Conservation (phyloP, 345 rosid genomes). For the Psidium guajava region DNA sequence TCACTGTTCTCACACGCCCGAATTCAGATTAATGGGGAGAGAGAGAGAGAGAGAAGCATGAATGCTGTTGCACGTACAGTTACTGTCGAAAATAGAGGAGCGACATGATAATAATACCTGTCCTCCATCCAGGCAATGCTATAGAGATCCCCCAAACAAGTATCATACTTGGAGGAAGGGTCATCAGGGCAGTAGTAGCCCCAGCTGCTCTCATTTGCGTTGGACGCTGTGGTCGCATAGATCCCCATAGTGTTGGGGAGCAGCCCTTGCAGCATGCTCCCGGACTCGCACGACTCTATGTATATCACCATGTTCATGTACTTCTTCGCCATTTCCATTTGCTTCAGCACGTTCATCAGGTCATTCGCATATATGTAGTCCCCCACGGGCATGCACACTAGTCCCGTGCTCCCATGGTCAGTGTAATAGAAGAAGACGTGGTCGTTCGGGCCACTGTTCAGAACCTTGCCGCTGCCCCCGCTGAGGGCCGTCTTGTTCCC, state of each 20-base stretch:
- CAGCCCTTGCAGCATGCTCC: constrained; percentile 56
- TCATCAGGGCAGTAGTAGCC: constrained; percentile 36
- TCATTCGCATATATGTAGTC: constrained; percentile 21
- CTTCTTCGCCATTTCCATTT: constrained; percentile 19
- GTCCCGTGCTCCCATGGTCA: constrained; percentile 50
- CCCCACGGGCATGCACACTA: constrained; percentile 27
- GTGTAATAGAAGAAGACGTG: constrained; percentile 41
- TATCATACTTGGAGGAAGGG: constrained; percentile 6
- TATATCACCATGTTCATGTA: constrained; percentile 55
- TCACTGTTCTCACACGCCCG: constrained; percentile 21
- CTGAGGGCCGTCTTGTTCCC: constrained; percentile 37
- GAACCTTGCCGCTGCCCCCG: constrained; percentile 60
- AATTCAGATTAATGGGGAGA: background rate
- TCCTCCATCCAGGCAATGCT: constrained; percentile 84
- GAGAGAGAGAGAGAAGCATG: background rate
- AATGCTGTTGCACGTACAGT: background rate
- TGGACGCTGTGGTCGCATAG: constrained; percentile 51
- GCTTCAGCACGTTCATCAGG: constrained; percentile 33
- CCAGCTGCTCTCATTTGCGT: constrained; percentile 37
- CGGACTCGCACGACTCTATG: constrained; percentile 61
- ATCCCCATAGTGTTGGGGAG: constrained; percentile 26
- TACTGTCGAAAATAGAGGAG: background rate
- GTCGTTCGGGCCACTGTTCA: constrained; percentile 42
- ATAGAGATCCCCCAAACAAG: constrained; percentile 61
- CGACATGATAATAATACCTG: constrained; percentile 18